Evolutionary conservation across 2,329 filamentous ascomycete species (phyloP).

Genomic region (Diaporthe citri): DNA sequence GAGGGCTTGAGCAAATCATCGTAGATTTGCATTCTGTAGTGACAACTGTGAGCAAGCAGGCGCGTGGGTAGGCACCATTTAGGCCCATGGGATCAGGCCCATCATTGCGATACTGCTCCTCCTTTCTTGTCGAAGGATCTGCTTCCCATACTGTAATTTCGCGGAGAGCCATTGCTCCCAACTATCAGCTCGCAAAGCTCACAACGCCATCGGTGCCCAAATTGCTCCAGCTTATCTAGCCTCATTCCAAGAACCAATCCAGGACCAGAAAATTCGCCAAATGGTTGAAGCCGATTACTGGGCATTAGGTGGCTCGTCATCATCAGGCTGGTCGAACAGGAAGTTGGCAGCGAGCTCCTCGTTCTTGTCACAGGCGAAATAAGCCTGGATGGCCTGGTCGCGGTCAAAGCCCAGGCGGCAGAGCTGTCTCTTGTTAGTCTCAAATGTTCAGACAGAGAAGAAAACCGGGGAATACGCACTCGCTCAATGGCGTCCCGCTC

Average conservation of each 20-base stretch:
- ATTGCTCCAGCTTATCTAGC: constrained; percentile 3
- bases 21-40: constrained; percentile 15
- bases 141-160: neutral
- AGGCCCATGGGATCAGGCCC: neutral
- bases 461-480: constrained; percentile 63
- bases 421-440: constrained; percentile 66
- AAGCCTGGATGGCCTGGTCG: constrained; percentile 95
- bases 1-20: constrained; percentile 16
- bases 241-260: neutral
- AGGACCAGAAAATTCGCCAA: neutral
- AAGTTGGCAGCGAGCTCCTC: constrained; percentile 99
- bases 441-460: constrained; percentile 31
- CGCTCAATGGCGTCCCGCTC: constrained; percentile 97
- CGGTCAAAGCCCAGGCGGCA: constrained; percentile 94
- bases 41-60: constrained; percentile 17
- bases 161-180: neutral
- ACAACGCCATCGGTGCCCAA: constrained; percentile 24
- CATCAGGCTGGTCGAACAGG: constrained; percentile 95
- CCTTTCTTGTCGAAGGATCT: neutral
- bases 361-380: constrained; percentile 99
- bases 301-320: constrained; percentile 70
- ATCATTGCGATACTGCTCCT: neutral
- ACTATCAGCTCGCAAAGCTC: constrained; percentile 16
- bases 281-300: constrained; percentile 51
- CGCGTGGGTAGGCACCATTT: neutral